Percentiles rank a stretch among this genome's conserved stretches.
These are phyloP conservation scores for Glutinoglossum americanum DNA, from an alignment of 495 filamentous ascomycete species.

Conservation along the genomic window DNA sequence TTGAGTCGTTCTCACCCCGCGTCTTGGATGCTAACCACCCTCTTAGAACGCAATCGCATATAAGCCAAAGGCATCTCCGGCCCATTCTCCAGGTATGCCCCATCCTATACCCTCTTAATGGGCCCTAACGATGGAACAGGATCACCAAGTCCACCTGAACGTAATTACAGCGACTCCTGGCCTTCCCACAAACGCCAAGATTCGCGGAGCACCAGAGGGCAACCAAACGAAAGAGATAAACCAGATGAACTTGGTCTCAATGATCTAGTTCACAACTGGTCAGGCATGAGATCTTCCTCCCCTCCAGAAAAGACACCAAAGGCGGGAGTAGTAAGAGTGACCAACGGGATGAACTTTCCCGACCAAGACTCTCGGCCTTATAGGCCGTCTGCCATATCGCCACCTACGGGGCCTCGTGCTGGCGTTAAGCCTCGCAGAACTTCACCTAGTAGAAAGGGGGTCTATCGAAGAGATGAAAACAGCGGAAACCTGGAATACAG, in stretches of 20 bases:
- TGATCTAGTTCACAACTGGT: neutral
- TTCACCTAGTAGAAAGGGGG: neutral
- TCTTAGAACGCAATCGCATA: neutral
- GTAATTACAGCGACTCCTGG: neutral
- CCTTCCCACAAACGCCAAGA: neutral
- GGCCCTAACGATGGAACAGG: neutral
- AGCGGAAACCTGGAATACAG: neutral
- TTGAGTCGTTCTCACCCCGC: neutral
- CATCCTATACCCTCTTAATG: neutral
- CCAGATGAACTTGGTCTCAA: neutral
- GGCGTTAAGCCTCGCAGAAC: neutral
- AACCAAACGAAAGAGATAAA: neutral
- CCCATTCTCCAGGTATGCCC: neutral
- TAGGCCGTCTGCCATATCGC: neutral
- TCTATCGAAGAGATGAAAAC: neutral
- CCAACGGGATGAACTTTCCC: neutral
- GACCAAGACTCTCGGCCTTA: neutral
- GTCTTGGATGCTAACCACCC: neutral
- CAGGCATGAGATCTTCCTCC: neutral
- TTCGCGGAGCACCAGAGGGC: neutral
- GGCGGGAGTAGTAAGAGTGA: neutral
- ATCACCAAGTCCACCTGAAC: neutral
- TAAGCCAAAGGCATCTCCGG: neutral
- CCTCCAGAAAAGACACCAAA: neutral
- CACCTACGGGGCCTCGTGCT: neutral